phyloP scores from a whole-genome alignment of 106 monocot genomes.

The Iris macrosiphon region DNA sequence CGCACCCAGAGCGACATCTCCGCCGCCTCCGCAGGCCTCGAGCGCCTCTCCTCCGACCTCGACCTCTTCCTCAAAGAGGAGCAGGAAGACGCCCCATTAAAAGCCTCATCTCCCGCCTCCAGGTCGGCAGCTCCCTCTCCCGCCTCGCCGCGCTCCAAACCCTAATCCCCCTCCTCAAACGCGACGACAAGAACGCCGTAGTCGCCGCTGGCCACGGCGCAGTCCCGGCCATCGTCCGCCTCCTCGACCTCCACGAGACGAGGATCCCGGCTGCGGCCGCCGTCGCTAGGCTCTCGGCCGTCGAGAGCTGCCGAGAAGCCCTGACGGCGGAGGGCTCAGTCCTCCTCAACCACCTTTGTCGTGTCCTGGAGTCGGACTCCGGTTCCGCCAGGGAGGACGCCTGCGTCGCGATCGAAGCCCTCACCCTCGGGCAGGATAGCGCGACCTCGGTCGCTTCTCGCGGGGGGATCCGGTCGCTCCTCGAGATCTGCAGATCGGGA shows the following conservation, averaged over 20 bases:
- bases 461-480: conserved; percentile 47
- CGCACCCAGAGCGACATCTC: conserved; percentile 61
- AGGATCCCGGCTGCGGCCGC: conserved; percentile 41
- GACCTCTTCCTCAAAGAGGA: conserved; percentile 40
- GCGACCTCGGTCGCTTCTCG: conserved; percentile 51
- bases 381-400: conserved; percentile 39
- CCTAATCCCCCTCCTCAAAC: conserved; percentile 25
- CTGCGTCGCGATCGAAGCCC: conserved; percentile 42
- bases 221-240: conserved; percentile 39
- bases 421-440: conserved; percentile 47
- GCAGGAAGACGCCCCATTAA: no score
- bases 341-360: conserved; percentile 49
- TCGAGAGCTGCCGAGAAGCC: conserved; percentile 44
- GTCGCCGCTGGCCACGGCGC: conserved; percentile 34
- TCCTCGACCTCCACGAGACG: conserved; percentile 33
- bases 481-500: conserved; percentile 52
- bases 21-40: conserved; percentile 28
- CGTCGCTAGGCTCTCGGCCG: conserved; percentile 41
- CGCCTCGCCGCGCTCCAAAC: conserved; percentile 30
- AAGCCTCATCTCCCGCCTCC: conserved; percentile 43
- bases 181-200: conserved; percentile 45
- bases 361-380: conserved; percentile 54
- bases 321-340: conserved; percentile 37
- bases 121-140: conserved; percentile 34
- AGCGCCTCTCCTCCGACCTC: conserved; percentile 40